phyloP scores from a whole-genome alignment of 2,329 filamentous ascomycete genomes.

The Pseudohalonectria lignicola region DNA sequence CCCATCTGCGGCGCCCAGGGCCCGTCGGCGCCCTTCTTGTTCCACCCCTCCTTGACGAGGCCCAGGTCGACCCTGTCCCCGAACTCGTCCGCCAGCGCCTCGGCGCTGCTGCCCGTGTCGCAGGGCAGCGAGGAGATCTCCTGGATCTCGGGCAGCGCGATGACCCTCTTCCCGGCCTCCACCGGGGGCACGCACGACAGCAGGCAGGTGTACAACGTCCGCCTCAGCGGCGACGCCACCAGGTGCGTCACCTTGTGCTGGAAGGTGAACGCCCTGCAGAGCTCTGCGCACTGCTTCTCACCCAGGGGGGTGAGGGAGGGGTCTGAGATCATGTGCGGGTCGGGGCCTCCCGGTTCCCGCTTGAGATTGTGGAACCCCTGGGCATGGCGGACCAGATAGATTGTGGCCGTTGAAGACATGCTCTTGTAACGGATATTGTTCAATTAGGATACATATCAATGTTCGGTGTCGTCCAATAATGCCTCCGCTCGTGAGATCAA shows the following conservation, averaged over 20 bases:
- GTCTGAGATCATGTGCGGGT: slow-evolving; percentile 63
- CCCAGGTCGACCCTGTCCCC: slow-evolving; percentile 48
- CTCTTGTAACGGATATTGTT: slow-evolving; percentile 3
- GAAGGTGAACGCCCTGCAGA: slow-evolving; percentile 52
- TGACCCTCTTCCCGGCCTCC: slow-evolving; percentile 34
- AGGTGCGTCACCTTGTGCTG: slow-evolving; percentile 57
- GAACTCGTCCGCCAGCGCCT: slow-evolving; percentile 49
- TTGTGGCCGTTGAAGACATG: slow-evolving; percentile 37
- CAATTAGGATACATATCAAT: too few species aligned
- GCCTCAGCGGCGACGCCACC: slow-evolving; percentile 67
- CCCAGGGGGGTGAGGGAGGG: slow-evolving; percentile 70
- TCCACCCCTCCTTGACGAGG: slow-evolving; percentile 58
- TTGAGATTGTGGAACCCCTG: slow-evolving; percentile 74
- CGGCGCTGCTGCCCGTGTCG: slow-evolving; percentile 56
- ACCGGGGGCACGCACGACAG: slow-evolving; percentile 52
- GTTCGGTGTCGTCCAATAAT: too few species aligned
- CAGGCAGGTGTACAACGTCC: slow-evolving; percentile 71
- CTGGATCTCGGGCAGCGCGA: slow-evolving; percentile 65
- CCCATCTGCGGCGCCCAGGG: slow-evolving; percentile 33
- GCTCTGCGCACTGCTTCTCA: slow-evolving; percentile 57
- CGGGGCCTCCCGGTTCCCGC: slow-evolving; percentile 21
- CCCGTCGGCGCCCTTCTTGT: slow-evolving; percentile 44
- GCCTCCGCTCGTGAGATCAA: too few species aligned
- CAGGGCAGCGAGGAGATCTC: slow-evolving; percentile 67
- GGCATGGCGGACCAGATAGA: slow-evolving; percentile 64